These are phyloP conservation scores for Glycine latifolia DNA, from an alignment of 306 rosid genomes.

Conservation along the genomic window DNA sequence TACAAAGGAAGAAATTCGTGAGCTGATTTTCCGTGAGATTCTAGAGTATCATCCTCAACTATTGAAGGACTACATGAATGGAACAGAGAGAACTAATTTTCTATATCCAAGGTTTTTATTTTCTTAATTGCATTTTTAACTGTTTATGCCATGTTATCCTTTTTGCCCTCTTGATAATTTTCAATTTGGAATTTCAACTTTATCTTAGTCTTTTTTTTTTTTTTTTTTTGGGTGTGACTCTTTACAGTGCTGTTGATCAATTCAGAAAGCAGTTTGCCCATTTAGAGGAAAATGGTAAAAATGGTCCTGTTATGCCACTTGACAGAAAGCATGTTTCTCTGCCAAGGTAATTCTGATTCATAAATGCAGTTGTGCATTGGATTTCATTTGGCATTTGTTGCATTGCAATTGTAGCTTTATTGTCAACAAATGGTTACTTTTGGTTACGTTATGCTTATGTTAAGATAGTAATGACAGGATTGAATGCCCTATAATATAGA, in stretches of 20 bases:
- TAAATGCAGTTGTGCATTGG: constrained; percentile 10
- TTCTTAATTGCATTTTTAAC: constrained; percentile 4
- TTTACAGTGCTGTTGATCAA: constrained; percentile 87
- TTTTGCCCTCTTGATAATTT: not conserved
- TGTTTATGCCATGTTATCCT: not conserved
- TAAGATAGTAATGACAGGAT: not conserved
- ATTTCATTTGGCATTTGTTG: constrained; percentile 24
- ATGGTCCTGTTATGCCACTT: constrained; percentile 80
- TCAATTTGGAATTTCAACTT: constrained; percentile 11
- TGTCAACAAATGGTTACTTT: not conserved
- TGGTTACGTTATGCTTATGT: not conserved
- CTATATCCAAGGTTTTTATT: constrained; percentile 81
- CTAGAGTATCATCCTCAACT: constrained; percentile 97
- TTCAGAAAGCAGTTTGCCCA: constrained; percentile 94
- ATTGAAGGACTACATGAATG: constrained; percentile 88
- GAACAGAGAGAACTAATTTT: constrained; percentile 95
- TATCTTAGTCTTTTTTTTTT: constrained; percentile 21
- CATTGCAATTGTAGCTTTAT: constrained; percentile 1
- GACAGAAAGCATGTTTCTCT: constrained; percentile 94
- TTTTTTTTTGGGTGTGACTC: constrained; percentile 24
- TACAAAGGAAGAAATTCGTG: constrained; percentile 93
- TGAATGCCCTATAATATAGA: constrained; percentile 8
- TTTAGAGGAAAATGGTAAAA: constrained; percentile 94
- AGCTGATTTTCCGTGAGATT: constrained; percentile 88
- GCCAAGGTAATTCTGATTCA: constrained; percentile 73